phyloP scores from a whole-genome alignment of 2,329 filamentous ascomycete species.

The Ustulina deusta region DNA sequence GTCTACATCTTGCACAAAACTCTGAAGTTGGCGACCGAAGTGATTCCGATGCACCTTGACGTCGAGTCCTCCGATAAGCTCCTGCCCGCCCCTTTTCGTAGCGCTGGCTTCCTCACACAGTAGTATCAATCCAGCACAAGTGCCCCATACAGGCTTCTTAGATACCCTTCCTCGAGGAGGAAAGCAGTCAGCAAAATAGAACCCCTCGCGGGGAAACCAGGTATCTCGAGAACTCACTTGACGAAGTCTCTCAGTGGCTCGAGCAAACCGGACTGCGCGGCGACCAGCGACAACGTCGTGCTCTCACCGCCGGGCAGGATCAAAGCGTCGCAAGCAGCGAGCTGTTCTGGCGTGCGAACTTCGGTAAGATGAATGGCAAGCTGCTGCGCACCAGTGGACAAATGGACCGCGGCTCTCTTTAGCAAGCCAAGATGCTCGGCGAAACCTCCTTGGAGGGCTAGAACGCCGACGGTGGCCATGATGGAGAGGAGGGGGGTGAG shows the following conservation, averaged over 20 bases:
- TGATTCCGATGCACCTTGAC: constrained; percentile 94
- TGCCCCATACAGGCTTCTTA: constrained; percentile 91
- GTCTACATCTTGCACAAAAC: constrained; percentile 81
- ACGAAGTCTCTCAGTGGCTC: constrained; percentile 91
- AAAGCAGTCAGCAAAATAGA: constrained; percentile 11
- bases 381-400: constrained; percentile 49
- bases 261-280: constrained; percentile 81
- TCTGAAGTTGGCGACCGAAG: constrained; percentile 93
- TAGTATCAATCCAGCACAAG: constrained; percentile 93
- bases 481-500: constrained; percentile 2
- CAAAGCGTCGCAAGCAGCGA: constrained; percentile 81
- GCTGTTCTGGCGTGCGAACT: constrained; percentile 79
- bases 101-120: constrained; percentile 88
- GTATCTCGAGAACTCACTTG: constrained; percentile 69
- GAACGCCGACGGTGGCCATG: constrained; percentile 68
- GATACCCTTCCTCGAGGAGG: constrained; percentile 64
- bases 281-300: constrained; percentile 91
- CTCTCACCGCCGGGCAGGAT: constrained; percentile 95
- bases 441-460: constrained; percentile 92
- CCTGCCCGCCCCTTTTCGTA: constrained; percentile 91
- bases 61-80: constrained; percentile 90
- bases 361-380: constrained; percentile 66
- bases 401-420: constrained; percentile 70
- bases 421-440: constrained; percentile 86
- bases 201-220: background rate